Conservation (phyloP, 2,329 filamentous ascomycete genomes). For the Stemphylium beticola region DNA sequence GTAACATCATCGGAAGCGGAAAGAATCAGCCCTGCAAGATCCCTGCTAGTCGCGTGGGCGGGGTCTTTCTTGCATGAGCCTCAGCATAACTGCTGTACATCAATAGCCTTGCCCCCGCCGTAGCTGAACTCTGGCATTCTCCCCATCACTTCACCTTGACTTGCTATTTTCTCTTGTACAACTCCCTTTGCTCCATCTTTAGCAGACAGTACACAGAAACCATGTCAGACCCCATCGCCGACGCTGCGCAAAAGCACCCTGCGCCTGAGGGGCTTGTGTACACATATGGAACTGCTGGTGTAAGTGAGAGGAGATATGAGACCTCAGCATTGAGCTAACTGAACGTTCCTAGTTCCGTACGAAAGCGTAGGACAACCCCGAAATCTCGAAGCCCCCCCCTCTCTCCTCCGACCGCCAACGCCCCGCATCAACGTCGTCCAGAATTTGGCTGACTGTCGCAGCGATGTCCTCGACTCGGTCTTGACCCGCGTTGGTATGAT, state of each 20-base stretch:
- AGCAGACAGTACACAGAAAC: neutral
- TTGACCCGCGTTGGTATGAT: conserved; percentile 91
- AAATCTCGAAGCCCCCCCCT: neutral
- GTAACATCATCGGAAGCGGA: conserved; percentile 27
- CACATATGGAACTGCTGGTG: conserved; percentile 53
- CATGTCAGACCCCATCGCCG: conserved; percentile 43
- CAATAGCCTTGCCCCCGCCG: conserved; percentile 1
- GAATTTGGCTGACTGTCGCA: conserved; percentile 49
- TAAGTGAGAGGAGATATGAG: conserved; percentile 49
- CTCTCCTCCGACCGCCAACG: neutral
- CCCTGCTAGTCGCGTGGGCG: conserved; percentile 21
- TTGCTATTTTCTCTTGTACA: neutral
- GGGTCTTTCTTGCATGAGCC: conserved; percentile 14
- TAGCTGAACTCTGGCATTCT: conserved; percentile 19
- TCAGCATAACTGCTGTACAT: conserved; percentile 14
- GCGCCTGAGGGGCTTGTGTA: conserved; percentile 47
- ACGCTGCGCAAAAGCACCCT: conserved; percentile 45
- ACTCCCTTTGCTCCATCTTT: neutral
- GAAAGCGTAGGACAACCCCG: conserved; percentile 64
- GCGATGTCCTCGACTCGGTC: conserved; percentile 85
- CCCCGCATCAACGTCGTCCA: neutral
- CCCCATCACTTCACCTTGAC: neutral
- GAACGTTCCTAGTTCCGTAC: conserved; percentile 64
- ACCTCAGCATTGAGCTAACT: conserved; percentile 12
- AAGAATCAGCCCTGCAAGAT: conserved; percentile 29